Percentiles rank a stretch among this genome's conserved stretches.
Evolutionary conservation across 352 stramenopile species (phyloP).

Genomic region (Phytopythium chamaehyphon): DNA sequence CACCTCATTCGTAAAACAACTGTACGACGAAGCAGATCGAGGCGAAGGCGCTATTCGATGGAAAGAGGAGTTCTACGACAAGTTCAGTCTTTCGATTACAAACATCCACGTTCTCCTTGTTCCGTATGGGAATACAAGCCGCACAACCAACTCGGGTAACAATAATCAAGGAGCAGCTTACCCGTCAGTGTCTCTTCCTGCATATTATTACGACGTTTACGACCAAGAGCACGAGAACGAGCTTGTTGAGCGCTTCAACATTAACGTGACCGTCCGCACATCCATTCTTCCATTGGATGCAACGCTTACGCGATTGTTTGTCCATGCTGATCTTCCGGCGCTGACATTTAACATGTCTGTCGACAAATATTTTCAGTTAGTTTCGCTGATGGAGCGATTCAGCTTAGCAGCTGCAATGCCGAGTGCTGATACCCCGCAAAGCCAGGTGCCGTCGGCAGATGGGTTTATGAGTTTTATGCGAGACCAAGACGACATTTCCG

Average conservation of each 20-base stretch:
- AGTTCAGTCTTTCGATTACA: constrained; percentile 78
- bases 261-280: constrained; percentile 81
- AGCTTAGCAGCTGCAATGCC: constrained; percentile 19
- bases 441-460: not conserved
- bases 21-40: constrained; percentile 84
- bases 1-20: constrained; percentile 80
- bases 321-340: constrained; percentile 78
- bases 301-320: constrained; percentile 76
- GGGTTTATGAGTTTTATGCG: not conserved
- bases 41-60: constrained; percentile 81
- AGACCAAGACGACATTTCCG: not conserved
- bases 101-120: constrained; percentile 84
- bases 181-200: constrained; percentile 35
- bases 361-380: constrained; percentile 79
- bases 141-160: constrained; percentile 14
- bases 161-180: constrained; percentile 7
- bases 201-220: constrained; percentile 35
- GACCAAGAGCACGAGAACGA: constrained; percentile 67
- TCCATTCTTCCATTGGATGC: constrained; percentile 83
- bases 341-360: constrained; percentile 84
- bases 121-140: constrained; percentile 53
- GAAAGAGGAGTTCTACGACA: constrained; percentile 91
- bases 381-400: constrained; percentile 59
- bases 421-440: not conserved
- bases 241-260: constrained; percentile 81